phyloP scores from a whole-genome alignment of 306 rosid species.

The Styphnolobium japonicum region DNA sequence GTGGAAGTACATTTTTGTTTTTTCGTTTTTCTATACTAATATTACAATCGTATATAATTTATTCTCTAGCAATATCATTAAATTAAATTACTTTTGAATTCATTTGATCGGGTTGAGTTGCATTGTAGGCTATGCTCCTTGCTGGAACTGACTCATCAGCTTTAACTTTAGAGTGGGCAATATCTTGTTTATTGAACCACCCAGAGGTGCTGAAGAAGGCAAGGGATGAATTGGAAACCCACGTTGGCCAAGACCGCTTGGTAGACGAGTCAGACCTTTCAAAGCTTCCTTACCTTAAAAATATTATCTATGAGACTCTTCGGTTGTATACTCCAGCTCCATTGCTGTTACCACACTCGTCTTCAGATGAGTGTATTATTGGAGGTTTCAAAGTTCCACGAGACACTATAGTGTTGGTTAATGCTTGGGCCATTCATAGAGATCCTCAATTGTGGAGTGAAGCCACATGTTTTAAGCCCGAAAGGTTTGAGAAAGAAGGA shows the following conservation, averaged over 20 bases:
- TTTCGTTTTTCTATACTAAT: too few relatives aligned
- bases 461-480: constrained; percentile 26
- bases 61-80: neutral
- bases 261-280: constrained; percentile 39
- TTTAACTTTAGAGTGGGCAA: constrained; percentile 45
- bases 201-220: constrained; percentile 37
- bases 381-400: constrained; percentile 40
- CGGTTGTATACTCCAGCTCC: constrained; percentile 43
- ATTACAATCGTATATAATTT: too few relatives aligned
- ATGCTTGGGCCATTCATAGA: constrained; percentile 62
- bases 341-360: constrained; percentile 39
- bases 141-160: constrained; percentile 53
- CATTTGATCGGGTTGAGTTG: neutral
- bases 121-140: constrained; percentile 28
- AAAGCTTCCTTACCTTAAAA: constrained; percentile 46
- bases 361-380: constrained; percentile 38
- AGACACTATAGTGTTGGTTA: constrained; percentile 42
- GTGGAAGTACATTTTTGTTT: too few relatives aligned
- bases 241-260: constrained; percentile 35
- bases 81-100: too few relatives aligned
- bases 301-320: constrained; percentile 45
- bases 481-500: constrained; percentile 30
- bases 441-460: constrained; percentile 48
- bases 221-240: constrained; percentile 31
- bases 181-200: constrained; percentile 25